Base-by-base conservation (phyloP, 2,329 filamentous ascomycete genomes). In the Exserohilum rostratum region DNA sequence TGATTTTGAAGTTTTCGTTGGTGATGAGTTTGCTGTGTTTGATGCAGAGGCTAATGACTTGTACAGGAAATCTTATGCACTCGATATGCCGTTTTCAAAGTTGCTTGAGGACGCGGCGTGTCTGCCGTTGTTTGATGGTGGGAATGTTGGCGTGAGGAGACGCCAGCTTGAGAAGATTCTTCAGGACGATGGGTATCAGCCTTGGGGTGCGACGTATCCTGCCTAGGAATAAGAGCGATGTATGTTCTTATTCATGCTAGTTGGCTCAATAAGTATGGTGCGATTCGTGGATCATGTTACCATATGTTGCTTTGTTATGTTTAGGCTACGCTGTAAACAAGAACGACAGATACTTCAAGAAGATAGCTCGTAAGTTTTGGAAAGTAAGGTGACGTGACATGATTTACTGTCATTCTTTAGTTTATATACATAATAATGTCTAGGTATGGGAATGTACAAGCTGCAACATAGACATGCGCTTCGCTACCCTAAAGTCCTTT, bases 61-160 rank as follows among this genome's bases (percentile, higher is more conserved):
- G 43, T 13, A n/a, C 25, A 70, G 65, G 61, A 67, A 61, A 10
- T 66, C 79, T 0, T 83, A 82, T 55, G 71, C 75, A 18, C 66
- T 65, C 5, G 70, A 75, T 25, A 71, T 76, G 53, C 77, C 76
- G 2, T 83, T 83, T 58, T 65, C 74, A 1, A 3, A 77, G 79
- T 20, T 97, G 77, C 93, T 96, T 58, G 97, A 80, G 72, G 92
- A 97, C 76, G 97, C 93, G 0, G 90, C 92, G 0, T 92, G 89
- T 76, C 91, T 96, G 76, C 97, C 96, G 78, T 93, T 96, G 61
- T 84, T 84, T 50, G 82, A 84, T 54, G 81, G 82, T 0, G 82
- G 82, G 0, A 85, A 85, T 65, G 75, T 84, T 10, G 82, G 82
- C 0, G 77, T 84, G 6, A 70, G 82, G 35, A 75, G 81, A 46